These are phyloP conservation scores for Acanthamoeba polyphaga DNA, from an alignment of 208 protist genomes.

Conservation along the genomic window DNA sequence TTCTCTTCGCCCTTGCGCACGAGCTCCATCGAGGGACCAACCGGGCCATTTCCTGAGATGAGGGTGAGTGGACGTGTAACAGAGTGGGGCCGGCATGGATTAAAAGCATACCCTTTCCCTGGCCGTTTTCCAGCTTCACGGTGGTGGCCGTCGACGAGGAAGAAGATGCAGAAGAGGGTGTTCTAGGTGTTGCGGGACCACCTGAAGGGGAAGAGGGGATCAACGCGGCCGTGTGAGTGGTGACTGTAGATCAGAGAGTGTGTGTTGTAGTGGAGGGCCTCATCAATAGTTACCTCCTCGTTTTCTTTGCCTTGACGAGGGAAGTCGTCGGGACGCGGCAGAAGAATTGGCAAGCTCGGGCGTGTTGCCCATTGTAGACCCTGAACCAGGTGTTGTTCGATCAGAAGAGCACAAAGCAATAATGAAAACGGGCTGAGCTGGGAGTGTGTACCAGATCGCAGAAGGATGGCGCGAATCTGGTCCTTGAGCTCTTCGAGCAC, in stretches of 20 bases:
- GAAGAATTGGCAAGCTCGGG: slow-evolving; percentile 15
- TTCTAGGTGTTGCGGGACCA: background rate
- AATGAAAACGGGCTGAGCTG: background rate
- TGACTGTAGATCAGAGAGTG: background rate
- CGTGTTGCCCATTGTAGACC: slow-evolving; percentile 40
- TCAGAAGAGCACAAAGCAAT: no score
- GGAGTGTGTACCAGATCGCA: slow-evolving; percentile 8
- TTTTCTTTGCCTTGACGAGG: background rate
- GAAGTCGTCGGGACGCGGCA: background rate
- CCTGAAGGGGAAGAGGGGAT: background rate
- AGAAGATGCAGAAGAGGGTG: background rate
- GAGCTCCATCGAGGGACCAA: slow-evolving; percentile 26
- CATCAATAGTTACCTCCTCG: background rate
- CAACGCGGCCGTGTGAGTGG: background rate
- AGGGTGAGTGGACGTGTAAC: no score
- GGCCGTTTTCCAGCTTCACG: background rate
- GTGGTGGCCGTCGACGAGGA: background rate
- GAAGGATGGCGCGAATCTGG: slow-evolving; percentile 3
- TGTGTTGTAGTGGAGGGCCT: background rate
- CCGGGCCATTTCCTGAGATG: background rate
- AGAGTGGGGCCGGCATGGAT: background rate
- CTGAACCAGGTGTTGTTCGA: background rate
- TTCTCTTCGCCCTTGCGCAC: slow-evolving; percentile 60
- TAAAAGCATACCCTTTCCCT: background rate
- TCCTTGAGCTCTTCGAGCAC: slow-evolving; percentile 6